Evolutionary conservation across 192 early-diverging fungal species (phyloP).

Genomic region (Oehlia diaphana): DNA sequence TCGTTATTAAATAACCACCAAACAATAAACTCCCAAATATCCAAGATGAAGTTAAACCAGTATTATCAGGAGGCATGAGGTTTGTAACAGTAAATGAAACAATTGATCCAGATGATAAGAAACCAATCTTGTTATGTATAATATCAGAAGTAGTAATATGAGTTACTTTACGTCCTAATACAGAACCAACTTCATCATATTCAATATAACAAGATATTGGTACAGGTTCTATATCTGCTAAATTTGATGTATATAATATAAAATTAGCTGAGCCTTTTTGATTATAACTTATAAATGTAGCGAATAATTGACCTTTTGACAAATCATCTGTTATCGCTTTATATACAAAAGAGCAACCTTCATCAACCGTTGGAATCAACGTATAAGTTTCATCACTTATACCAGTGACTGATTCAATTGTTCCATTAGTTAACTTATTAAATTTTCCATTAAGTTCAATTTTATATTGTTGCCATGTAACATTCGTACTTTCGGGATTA

Average conservation of each 20-base stretch:
- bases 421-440: not conserved
- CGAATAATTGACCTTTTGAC: not conserved
- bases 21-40: not conserved
- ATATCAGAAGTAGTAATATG: not conserved
- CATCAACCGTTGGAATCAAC: not conserved
- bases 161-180: not conserved
- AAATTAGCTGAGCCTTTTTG: not conserved
- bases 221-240: not conserved
- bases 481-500: not conserved
- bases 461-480: not conserved
- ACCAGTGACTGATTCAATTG: not conserved
- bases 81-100: not conserved
- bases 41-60: not conserved
- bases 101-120: not conserved
- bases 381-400: not conserved
- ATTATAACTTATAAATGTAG: not conserved
- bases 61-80: not conserved
- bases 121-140: not conserved
- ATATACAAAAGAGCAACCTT: not conserved
- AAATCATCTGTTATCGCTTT: not conserved
- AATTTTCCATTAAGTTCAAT: not conserved
- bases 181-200: not conserved
- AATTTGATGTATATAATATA: not conserved
- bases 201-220: not conserved
- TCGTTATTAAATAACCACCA: slow-evolving; percentile 1